Evolutionary conservation across 495 filamentous ascomycete species (phyloP).

Genomic region (Chaetomium fimeti): DNA sequence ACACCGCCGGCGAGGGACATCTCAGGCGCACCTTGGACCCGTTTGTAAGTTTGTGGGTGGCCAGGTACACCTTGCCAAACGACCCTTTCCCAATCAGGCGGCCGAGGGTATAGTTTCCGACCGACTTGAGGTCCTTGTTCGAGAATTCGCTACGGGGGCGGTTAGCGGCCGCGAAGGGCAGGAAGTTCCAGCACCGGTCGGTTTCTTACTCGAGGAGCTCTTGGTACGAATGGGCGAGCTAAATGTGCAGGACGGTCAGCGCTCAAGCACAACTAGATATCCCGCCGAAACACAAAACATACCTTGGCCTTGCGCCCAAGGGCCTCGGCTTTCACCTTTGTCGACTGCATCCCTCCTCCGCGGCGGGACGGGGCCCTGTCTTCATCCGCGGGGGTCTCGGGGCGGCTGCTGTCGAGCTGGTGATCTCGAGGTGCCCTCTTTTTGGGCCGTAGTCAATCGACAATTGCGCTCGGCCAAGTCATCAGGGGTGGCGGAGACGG

Average conservation of each 20-base stretch:
- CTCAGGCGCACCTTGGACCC: slow-evolving; percentile 77
- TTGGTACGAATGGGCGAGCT: slow-evolving; percentile 97
- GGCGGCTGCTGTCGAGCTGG: not conserved
- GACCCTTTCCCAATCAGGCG: slow-evolving; percentile 93
- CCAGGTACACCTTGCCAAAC: slow-evolving; percentile 97
- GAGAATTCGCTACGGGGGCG: slow-evolving; percentile 76
- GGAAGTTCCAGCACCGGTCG: not conserved
- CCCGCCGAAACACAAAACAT: slow-evolving; percentile 25
- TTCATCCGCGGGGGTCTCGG: slow-evolving; percentile 26
- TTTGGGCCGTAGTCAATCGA: slow-evolving; percentile 4
- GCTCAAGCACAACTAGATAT: not conserved
- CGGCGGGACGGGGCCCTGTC: slow-evolving; percentile 26
- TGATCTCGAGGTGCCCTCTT: not conserved
- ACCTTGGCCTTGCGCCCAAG: slow-evolving; percentile 95
- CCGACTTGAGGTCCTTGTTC: slow-evolving; percentile 81
- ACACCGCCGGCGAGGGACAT: too few species aligned
- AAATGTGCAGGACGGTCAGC: slow-evolving; percentile 30
- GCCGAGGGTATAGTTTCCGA: slow-evolving; percentile 92
- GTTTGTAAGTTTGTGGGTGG: slow-evolving; percentile 96
- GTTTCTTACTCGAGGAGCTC: slow-evolving; percentile 81
- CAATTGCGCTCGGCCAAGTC: not conserved
- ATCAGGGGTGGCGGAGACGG: not conserved
- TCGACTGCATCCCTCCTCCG: slow-evolving; percentile 54
- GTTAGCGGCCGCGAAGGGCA: slow-evolving; percentile 25
- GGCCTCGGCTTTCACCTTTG: slow-evolving; percentile 79